Conservation (phyloP, 768 basidiomycete genomes). For the Lactifluus subvellereus region DNA sequence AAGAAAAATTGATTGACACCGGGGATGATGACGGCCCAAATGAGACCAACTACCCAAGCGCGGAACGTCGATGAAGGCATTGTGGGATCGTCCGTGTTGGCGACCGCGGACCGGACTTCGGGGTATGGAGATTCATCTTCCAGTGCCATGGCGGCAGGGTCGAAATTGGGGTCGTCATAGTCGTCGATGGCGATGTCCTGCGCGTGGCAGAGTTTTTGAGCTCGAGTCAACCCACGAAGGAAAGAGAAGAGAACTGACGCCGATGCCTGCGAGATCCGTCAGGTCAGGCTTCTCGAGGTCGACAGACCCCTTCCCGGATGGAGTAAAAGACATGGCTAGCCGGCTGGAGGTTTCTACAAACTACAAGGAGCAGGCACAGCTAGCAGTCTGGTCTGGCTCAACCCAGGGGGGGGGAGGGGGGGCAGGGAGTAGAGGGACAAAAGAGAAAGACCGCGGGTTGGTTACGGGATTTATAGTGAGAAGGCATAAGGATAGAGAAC, state of each 20-base stretch:
- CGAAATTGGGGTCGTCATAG: slow-evolving; percentile 35
- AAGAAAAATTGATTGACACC: slow-evolving; percentile 78
- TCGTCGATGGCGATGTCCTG: slow-evolving; percentile 23
- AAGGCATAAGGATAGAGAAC: too few species aligned
- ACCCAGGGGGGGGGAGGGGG: not conserved
- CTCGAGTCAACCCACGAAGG: not conserved
- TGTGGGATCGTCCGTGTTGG: slow-evolving; percentile 42
- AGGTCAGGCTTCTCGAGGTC: slow-evolving; percentile 22
- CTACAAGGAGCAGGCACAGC: not conserved
- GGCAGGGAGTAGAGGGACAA: not conserved
- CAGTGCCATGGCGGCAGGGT: slow-evolving; percentile 28
- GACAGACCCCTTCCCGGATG: slow-evolving; percentile 25
- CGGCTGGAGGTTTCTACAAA: not conserved
- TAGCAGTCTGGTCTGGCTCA: not conserved
- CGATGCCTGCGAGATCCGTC: not conserved
- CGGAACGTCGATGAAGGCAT: slow-evolving; percentile 37
- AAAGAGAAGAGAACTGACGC: not conserved
- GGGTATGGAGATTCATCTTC: slow-evolving; percentile 50
- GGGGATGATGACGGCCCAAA: slow-evolving; percentile 54
- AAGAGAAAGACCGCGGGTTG: not conserved
- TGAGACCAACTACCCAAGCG: slow-evolving; percentile 35
- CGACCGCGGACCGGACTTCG: slow-evolving; percentile 47
- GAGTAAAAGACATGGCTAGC: slow-evolving; percentile 21
- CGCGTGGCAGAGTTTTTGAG: not conserved
- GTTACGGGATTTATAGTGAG: not conserved